Evolutionary conservation across 2,329 filamentous ascomycete species (phyloP).

Genomic region (Kalaharituber pfeilii): DNA sequence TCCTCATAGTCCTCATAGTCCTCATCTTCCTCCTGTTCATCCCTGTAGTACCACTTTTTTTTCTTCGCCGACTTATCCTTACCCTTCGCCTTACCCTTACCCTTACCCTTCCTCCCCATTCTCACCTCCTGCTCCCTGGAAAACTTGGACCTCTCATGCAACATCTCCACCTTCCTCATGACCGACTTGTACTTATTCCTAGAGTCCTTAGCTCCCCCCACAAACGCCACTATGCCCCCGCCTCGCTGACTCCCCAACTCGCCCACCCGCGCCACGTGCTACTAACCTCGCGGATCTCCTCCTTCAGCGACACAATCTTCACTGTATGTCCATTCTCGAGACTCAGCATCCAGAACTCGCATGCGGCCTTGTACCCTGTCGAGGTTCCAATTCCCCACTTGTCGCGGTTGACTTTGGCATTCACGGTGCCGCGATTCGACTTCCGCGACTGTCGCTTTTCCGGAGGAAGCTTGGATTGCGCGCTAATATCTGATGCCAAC

Average conservation of each 20-base stretch:
- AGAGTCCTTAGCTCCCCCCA: not conserved
- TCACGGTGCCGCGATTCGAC: not conserved
- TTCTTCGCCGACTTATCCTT: not conserved
- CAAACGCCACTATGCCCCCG: not conserved
- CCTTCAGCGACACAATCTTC: not conserved
- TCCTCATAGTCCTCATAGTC: not conserved
- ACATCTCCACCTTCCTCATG: not conserved
- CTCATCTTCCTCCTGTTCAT: not conserved
- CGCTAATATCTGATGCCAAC: not conserved
- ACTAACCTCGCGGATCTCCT: not conserved
- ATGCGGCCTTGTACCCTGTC: not conserved
- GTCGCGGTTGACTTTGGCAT: not conserved
- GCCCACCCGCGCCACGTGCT: not conserved
- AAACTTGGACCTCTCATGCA: not conserved
- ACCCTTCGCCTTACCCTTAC: not conserved
- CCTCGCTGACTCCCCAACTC: not conserved
- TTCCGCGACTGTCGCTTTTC: not conserved
- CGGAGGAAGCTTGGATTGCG: not conserved
- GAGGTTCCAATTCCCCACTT: not conserved
- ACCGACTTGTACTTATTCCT: not conserved
- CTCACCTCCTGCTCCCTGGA: not conserved
- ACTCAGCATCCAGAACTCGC: not conserved
- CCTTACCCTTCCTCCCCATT: not conserved
- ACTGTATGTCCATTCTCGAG: conserved; percentile 1
- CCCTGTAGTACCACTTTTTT: not conserved